A percentile compares a stretch with the other conserved stretches of the same genome.
phyloP scores from a whole-genome alignment of 129 eudicot genomes.

The Sambucus nigra region DNA sequence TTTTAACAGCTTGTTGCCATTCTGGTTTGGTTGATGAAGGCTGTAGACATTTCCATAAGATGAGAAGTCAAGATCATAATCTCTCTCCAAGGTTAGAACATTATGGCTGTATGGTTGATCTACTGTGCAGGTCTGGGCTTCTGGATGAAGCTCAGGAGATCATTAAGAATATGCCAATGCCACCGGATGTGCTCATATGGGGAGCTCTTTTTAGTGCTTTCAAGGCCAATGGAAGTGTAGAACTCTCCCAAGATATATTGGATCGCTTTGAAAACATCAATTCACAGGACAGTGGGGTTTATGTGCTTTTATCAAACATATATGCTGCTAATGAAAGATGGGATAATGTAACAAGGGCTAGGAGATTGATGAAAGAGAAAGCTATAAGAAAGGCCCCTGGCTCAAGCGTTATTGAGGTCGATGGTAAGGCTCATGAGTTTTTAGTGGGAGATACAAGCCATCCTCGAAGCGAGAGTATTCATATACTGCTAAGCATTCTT shows the following conservation, averaged over 20 bases:
- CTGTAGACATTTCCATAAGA: conserved; percentile 7
- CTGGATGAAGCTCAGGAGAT: conserved; percentile 17
- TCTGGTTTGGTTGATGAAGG: conserved; percentile 21
- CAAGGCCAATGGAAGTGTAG: conserved; percentile 4
- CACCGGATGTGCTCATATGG: conserved; percentile 14
- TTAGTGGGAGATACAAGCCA: conserved; percentile 36
- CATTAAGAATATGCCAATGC: conserved; percentile 13
- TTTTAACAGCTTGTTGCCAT: conserved; percentile 18
- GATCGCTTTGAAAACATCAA: background rate
- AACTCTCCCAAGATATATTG: conserved; percentile 9
- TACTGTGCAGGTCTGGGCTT: conserved; percentile 25
- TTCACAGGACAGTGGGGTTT: conserved; percentile 13
- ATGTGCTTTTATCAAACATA: conserved; percentile 25
- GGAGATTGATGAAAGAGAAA: conserved; percentile 25
- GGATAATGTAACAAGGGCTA: conserved; percentile 32
- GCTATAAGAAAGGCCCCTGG: conserved; percentile 40
- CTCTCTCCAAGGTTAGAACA: conserved; percentile 11
- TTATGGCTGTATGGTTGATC: conserved; percentile 14
- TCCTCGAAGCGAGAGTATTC: conserved; percentile 11
- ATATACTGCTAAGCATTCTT: background rate
- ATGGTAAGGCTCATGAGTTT: conserved; percentile 28
- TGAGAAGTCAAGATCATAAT: conserved; percentile 2
- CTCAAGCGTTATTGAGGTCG: conserved; percentile 28
- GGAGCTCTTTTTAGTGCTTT: conserved; percentile 14
- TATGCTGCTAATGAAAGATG: conserved; percentile 42